phyloP scores from a whole-genome alignment of 2,329 filamentous ascomycete genomes.

The Talaromyces piceae region DNA sequence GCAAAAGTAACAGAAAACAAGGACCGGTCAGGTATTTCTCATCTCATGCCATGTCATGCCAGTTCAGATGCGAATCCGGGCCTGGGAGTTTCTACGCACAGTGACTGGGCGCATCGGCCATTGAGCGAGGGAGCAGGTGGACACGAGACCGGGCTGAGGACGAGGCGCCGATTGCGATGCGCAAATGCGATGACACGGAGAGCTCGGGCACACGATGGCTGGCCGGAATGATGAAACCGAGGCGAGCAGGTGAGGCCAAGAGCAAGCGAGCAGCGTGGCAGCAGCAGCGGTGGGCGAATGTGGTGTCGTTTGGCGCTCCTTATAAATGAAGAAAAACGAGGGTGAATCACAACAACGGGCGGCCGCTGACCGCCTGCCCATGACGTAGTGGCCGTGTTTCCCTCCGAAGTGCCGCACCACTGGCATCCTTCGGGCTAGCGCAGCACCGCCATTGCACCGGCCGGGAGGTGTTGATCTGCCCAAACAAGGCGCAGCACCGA shows the following conservation, averaged over 20 bases:
- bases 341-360: background rate
- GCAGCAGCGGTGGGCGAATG: background rate
- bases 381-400: conserved; percentile 7
- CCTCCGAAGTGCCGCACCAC: background rate
- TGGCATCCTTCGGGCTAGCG: background rate
- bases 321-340: background rate
- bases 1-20: background rate
- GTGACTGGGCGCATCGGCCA: conserved; percentile 5
- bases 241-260: background rate
- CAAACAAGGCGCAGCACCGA: background rate
- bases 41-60: conserved; percentile 7
- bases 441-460: background rate
- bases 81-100: background rate
- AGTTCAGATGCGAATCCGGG: background rate
- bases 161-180: background rate
- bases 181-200: background rate
- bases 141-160: conserved; percentile 4
- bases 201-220: background rate
- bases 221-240: background rate
- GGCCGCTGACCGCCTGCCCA: conserved; percentile 6
- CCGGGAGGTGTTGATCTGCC: background rate
- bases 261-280: background rate
- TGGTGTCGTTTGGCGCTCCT: background rate
- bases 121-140: conserved; percentile 4
- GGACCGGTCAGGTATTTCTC: background rate